These are phyloP conservation scores for Lodderomyces pseudojiufengensis DNA, from an alignment of 1,139 yeast genomes.

Conservation along the genomic window DNA sequence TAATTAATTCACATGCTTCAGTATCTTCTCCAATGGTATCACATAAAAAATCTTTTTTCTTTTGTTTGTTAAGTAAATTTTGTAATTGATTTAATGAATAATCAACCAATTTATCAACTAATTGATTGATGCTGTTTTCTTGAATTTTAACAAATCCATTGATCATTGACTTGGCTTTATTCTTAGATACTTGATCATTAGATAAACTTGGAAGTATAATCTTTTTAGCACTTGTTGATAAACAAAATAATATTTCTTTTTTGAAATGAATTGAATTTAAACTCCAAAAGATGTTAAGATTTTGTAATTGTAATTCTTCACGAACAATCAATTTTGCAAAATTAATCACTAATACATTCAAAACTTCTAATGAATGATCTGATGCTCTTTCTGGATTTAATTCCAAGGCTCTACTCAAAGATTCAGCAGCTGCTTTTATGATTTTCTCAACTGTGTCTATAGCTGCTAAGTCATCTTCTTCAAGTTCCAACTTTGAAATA, in stretches of 20 bases:
- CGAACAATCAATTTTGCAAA: constrained; percentile 69
- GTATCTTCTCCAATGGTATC: constrained; percentile 62
- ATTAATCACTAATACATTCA: constrained; percentile 65
- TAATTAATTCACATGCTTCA: constrained; percentile 62
- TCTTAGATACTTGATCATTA: constrained; percentile 58
- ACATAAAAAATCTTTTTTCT: constrained; percentile 31
- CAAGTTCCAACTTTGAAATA: constrained; percentile 21
- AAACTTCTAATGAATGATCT: constrained; percentile 60
- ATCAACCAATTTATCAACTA: not conserved
- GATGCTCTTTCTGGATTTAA: constrained; percentile 62
- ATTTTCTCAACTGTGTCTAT: constrained; percentile 57
- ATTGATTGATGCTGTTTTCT: constrained; percentile 2
- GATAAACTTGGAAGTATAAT: constrained; percentile 70
- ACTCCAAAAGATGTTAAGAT: constrained; percentile 3
- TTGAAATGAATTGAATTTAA: constrained; percentile 11
- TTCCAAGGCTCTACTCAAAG: constrained; percentile 75
- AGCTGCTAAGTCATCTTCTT: constrained; percentile 32
- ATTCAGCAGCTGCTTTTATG: constrained; percentile 71
- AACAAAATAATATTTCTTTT: constrained; percentile 54
- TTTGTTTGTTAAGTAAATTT: constrained; percentile 45
- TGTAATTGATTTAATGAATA: constrained; percentile 42
- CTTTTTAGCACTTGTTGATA: constrained; percentile 69
- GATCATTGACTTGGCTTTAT: constrained; percentile 17
- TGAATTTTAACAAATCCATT: constrained; percentile 5
- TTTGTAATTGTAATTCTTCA: constrained; percentile 19